Evolutionary conservation across 2,329 filamentous ascomycete species (phyloP).

Genomic region (Neofusicoccum sp.): DNA sequence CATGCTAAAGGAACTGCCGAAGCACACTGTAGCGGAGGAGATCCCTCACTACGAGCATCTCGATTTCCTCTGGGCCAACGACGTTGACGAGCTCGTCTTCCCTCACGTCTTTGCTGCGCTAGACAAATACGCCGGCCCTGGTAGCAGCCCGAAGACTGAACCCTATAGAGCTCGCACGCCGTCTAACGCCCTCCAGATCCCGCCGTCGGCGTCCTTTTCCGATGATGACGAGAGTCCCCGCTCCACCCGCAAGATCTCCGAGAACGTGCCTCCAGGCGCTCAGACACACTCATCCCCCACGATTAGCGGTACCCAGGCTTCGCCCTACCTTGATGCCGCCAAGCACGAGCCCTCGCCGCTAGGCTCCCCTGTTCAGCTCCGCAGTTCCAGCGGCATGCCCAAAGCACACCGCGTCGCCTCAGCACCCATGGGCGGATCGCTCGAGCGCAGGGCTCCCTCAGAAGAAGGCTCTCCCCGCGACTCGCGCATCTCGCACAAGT

Average conservation of each 20-base stretch:
- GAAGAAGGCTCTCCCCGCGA: constrained; percentile 11
- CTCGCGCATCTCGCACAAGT: constrained; percentile 19
- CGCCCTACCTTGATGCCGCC: background rate
- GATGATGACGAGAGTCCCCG: constrained; percentile 13
- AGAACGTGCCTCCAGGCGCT: constrained; percentile 8
- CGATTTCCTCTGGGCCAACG: constrained; percentile 90
- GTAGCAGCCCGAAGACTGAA: constrained; percentile 11
- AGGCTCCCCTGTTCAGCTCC: background rate
- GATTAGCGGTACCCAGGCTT: background rate
- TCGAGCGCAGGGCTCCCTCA: background rate
- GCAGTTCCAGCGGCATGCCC: background rate
- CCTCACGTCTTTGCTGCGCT: constrained; percentile 88
- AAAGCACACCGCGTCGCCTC: background rate
- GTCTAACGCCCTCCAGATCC: constrained; percentile 1
- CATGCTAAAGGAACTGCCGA: constrained; percentile 86
- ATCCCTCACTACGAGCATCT: constrained; percentile 94
- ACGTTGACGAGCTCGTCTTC: constrained; percentile 82
- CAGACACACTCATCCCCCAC: background rate
- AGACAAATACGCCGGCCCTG: constrained; percentile 56
- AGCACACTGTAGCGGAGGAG: constrained; percentile 79
- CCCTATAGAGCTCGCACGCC: constrained; percentile 11
- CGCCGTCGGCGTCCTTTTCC: constrained; percentile 2
- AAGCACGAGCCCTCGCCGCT: constrained; percentile 9
- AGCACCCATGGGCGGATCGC: background rate
- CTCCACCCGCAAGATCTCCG: constrained; percentile 17